Evolutionary conservation across 2,329 filamentous ascomycete genomes (phyloP).

Genomic region (Fusarium decemcellulare): DNA sequence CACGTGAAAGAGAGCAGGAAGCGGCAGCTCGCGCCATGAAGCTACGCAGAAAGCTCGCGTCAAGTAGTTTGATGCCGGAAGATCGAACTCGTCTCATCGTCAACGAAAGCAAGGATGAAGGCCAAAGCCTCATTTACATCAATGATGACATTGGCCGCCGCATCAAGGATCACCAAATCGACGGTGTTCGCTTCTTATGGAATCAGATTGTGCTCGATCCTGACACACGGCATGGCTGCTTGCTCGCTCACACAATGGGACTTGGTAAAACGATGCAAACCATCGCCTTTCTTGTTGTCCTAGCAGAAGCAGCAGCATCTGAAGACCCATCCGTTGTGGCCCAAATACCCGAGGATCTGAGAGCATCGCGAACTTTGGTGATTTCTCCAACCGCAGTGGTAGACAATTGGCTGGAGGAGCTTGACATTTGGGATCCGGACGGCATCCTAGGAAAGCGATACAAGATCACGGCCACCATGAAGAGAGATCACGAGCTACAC

Average conservation of each 20-base stretch:
- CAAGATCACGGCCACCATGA: conserved; percentile 64
- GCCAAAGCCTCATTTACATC: conserved; percentile 74
- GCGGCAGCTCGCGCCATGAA: conserved; percentile 68
- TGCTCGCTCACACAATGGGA: conserved; percentile 92
- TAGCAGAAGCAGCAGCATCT: conserved; percentile 77
- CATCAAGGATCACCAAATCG: conserved; percentile 86
- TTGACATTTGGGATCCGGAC: conserved; percentile 76
- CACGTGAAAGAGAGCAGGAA: conserved; percentile 65
- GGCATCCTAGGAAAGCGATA: conserved; percentile 68
- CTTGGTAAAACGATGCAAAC: conserved; percentile 94
- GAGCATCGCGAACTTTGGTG: conserved; percentile 75
- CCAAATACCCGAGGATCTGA: conserved; percentile 79
- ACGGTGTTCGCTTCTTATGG: conserved; percentile 91
- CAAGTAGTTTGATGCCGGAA: conserved; percentile 59
- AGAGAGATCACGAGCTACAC: conserved; percentile 54
- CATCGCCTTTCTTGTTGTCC: conserved; percentile 84
- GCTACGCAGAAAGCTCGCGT: conserved; percentile 65
- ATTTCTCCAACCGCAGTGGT: conserved; percentile 83
- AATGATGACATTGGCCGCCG: conserved; percentile 72
- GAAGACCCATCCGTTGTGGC: conserved; percentile 66
- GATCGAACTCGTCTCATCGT: conserved; percentile 71
- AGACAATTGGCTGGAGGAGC: conserved; percentile 87
- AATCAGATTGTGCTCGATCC: conserved; percentile 79
- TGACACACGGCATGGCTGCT: conserved; percentile 77
- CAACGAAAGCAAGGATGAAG: conserved; percentile 75